phyloP scores from a whole-genome alignment of 164 flowering plant species.

The Chimonanthus praecox region DNA sequence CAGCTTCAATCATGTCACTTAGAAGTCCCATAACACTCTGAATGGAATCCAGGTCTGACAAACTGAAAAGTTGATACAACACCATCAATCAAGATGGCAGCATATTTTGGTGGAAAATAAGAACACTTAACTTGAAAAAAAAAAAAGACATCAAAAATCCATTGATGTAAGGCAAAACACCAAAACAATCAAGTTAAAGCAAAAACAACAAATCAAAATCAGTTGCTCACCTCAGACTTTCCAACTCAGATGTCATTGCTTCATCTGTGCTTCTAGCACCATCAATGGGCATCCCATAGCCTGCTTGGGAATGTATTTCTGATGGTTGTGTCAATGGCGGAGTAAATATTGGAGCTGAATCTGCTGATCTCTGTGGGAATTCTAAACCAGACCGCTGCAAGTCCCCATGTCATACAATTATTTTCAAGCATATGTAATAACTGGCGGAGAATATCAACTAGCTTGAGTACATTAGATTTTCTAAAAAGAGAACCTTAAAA shows the following conservation, averaged over 20 bases:
- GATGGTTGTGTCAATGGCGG: slow-evolving; percentile 68
- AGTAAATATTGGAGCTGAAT: slow-evolving; percentile 69
- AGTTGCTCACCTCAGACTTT: slow-evolving; percentile 52
- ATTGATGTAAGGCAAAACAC: background rate
- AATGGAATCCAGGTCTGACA: slow-evolving; percentile 68
- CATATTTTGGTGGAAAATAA: background rate
- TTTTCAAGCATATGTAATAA: no score
- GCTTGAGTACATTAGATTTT: no score
- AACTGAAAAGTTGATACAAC: slow-evolving; percentile 23
- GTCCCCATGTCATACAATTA: background rate
- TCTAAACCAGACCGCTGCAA: slow-evolving; percentile 75
- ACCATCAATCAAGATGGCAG: background rate
- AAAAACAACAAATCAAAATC: slow-evolving; percentile 2
- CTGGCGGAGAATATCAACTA: no score
- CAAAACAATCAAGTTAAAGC: background rate
- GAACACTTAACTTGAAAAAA: background rate
- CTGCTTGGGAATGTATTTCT: slow-evolving; percentile 39
- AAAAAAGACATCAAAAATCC: background rate
- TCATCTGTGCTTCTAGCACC: slow-evolving; percentile 81
- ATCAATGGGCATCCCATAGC: slow-evolving; percentile 83
- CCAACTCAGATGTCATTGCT: slow-evolving; percentile 84
- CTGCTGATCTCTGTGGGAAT: slow-evolving; percentile 65
- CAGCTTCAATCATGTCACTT: slow-evolving; percentile 86
- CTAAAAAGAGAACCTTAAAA: no score
- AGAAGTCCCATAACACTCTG: slow-evolving; percentile 63